phyloP scores from a whole-genome alignment of 306 rosid genomes.

The Cucumis sativus region DNA sequence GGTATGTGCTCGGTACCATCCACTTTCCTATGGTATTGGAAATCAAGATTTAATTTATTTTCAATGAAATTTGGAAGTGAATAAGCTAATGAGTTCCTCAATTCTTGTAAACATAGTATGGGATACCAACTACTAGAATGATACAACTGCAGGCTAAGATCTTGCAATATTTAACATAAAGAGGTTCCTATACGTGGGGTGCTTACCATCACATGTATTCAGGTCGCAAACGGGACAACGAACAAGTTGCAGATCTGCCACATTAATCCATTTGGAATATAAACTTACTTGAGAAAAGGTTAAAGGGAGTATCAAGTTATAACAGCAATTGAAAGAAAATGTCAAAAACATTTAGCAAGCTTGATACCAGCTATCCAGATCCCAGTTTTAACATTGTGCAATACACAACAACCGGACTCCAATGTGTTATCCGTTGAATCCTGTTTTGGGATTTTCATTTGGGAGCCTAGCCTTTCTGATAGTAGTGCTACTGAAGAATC shows the following conservation, averaged over 20 bases:
- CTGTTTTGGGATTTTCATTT: conserved; percentile 26
- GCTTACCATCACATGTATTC: conserved; percentile 85
- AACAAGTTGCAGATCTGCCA: conserved; percentile 92
- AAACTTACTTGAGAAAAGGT: conserved; percentile 3
- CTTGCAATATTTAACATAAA: background rate
- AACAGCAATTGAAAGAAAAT: background rate
- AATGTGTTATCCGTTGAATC: conserved; percentile 33
- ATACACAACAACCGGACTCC: conserved; percentile 59
- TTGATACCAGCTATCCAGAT: conserved; percentile 89
- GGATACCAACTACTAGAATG: background rate
- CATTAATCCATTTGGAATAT: conserved; percentile 14
- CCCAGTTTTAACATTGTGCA: conserved; percentile 61
- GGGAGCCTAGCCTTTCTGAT: conserved; percentile 43
- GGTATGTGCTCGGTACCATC: background rate
- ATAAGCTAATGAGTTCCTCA: background rate
- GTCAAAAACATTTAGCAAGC: background rate
- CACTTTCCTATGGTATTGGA: background rate
- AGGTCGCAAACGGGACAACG: conserved; percentile 94
- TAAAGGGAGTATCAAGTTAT: background rate
- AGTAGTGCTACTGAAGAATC: conserved; percentile 60
- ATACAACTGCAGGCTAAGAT: background rate
- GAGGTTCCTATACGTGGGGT: background rate
- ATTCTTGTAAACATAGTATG: background rate
- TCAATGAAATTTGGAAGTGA: background rate
- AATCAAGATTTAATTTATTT: background rate